Evolutionary conservation across 2,329 filamentous ascomycete genomes (phyloP).

Genomic region (Anisogramma anomala): DNA sequence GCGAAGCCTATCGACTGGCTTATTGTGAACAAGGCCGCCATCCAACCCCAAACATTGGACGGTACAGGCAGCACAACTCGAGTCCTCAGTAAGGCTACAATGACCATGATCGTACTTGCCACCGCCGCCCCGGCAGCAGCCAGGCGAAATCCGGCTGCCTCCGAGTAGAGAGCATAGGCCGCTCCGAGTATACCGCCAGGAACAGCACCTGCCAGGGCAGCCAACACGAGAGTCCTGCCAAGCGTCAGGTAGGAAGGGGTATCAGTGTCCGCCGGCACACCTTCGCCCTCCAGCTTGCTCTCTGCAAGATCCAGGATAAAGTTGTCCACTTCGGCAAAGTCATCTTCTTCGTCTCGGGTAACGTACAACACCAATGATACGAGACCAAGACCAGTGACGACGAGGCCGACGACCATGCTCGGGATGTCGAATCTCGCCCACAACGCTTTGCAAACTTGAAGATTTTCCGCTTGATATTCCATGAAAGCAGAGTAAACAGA

Average conservation of each 20-base stretch:
- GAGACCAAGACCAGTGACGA: constrained; percentile 57
- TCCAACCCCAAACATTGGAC: constrained; percentile 76
- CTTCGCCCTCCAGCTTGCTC: constrained; percentile 42
- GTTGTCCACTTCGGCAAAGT: constrained; percentile 42
- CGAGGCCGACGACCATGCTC: constrained; percentile 73
- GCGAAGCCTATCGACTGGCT: constrained; percentile 88
- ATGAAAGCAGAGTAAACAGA: constrained; percentile 47
- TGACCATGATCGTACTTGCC: constrained; percentile 31
- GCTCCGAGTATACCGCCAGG: constrained; percentile 25
- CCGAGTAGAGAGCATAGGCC: constrained; percentile 23
- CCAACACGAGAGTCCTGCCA: constrained; percentile 28
- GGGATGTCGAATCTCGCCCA: constrained; percentile 89
- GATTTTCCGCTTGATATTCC: constrained; percentile 65
- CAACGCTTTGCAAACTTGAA: constrained; percentile 67
- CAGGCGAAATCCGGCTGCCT: constrained; percentile 29
- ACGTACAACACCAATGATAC: constrained; percentile 63
- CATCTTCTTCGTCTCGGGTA: constrained; percentile 43
- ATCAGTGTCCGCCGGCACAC: constrained; percentile 20
- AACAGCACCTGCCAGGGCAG: constrained; percentile 25
- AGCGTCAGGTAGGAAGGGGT: constrained; percentile 25
- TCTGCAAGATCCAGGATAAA: constrained; percentile 49
- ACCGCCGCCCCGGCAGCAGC: constrained; percentile 32
- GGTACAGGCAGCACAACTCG: constrained; percentile 47
- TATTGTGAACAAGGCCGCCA: constrained; percentile 69
- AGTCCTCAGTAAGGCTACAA: constrained; percentile 30